A percentile compares a stretch with the other conserved stretches of the same genome.
Conservation (phyloP, 2,329 filamentous ascomycete genomes). For the Hymenoscyphus salicellus region DNA sequence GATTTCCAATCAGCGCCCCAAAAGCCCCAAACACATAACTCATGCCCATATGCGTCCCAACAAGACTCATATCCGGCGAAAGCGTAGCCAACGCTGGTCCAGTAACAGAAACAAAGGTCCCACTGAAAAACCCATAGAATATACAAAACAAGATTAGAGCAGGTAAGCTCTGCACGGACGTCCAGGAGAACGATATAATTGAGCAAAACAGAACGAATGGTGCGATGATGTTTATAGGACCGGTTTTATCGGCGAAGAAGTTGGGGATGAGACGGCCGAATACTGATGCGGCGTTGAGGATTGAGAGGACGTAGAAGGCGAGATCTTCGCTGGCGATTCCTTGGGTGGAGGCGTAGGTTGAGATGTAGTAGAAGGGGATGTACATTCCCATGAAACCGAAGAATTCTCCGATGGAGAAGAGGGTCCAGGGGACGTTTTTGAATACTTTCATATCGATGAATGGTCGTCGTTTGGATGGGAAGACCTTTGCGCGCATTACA, state of each 20-base stretch:
- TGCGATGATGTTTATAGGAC: conserved; percentile 46
- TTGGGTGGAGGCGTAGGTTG: conserved; percentile 26
- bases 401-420: conserved; percentile 20
- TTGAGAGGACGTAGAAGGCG: conserved; percentile 21
- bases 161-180: conserved; percentile 47
- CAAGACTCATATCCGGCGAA: conserved; percentile 43
- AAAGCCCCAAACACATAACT: conserved; percentile 47
- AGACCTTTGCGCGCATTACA: conserved; percentile 24
- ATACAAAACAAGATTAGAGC: conserved; percentile 60
- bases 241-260: conserved; percentile 50
- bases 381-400: conserved; percentile 46
- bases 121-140: conserved; percentile 67
- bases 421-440: conserved; percentile 25
- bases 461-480: conserved; percentile 16
- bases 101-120: conserved; percentile 51
- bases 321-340: conserved; percentile 39
- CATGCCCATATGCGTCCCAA: conserved; percentile 53
- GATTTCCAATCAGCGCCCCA: conserved; percentile 37
- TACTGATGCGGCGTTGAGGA: conserved; percentile 39
- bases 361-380: conserved; percentile 48
- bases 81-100: conserved; percentile 19
- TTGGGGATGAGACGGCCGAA: conserved; percentile 55
- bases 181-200: conserved; percentile 50
- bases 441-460: conserved; percentile 22
- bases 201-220: conserved; percentile 50